Conservation (phyloP, 805 yeast species). For the Yarrowia phangngaensis region DNA sequence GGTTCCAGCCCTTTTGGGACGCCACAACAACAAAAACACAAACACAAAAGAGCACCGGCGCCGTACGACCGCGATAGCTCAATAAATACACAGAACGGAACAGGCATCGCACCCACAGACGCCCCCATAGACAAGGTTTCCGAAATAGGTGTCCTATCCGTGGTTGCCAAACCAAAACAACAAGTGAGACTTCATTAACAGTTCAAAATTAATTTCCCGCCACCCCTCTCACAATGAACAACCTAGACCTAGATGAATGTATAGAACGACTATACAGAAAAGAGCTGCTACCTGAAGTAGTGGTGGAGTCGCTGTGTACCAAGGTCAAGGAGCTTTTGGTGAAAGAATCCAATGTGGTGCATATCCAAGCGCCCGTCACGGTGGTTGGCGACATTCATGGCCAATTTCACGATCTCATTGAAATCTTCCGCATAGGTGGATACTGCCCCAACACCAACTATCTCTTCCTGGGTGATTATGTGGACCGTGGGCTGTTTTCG, state of each 20-base stretch:
- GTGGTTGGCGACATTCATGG: constrained; percentile 98
- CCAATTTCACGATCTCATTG: constrained; percentile 89
- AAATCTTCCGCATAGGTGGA: constrained; percentile 91
- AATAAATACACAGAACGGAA: too few relatives aligned
- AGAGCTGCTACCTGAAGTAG: constrained; percentile 65
- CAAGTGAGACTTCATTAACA: too few relatives aligned
- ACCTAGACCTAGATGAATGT: constrained; percentile 54
- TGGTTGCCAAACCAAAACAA: too few relatives aligned
- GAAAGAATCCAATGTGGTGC: constrained; percentile 80
- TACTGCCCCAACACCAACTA: constrained; percentile 90
- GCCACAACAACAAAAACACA: too few relatives aligned
- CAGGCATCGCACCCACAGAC: too few relatives aligned
- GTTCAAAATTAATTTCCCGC: not conserved
- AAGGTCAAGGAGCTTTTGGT: constrained; percentile 77
- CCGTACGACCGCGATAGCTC: too few relatives aligned
- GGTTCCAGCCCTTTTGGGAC: too few relatives aligned
- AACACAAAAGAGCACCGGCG: too few relatives aligned
- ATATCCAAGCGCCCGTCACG: constrained; percentile 80
- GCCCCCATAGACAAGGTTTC: too few relatives aligned
- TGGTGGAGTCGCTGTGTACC: constrained; percentile 68
- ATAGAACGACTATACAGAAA: constrained; percentile 61
- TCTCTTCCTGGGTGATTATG: constrained; percentile 90
- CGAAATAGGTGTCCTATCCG: too few relatives aligned
- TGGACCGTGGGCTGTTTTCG: constrained; percentile 89
- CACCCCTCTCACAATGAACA: not conserved